These are phyloP conservation scores for Chaetomium sp. DNA, from an alignment of 2,329 filamentous ascomycete species.

Conservation along the genomic window DNA sequence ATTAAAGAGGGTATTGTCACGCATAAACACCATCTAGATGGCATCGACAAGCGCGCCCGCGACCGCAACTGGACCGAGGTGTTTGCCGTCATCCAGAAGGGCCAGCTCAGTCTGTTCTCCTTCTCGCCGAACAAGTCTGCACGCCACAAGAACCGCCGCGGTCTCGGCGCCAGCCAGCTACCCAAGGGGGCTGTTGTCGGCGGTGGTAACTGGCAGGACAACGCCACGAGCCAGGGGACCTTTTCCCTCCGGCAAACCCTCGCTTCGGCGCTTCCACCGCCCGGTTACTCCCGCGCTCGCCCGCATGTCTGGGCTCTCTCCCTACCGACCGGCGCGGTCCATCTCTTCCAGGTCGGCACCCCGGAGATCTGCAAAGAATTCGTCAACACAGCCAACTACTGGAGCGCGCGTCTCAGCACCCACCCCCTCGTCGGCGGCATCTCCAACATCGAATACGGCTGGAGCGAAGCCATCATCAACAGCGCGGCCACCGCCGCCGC, in stretches of 20 bases:
- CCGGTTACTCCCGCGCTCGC: constrained; percentile 84
- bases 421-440: constrained; percentile 89
- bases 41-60: constrained; percentile 83
- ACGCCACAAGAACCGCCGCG: constrained; percentile 56
- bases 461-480: constrained; percentile 78
- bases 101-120: constrained; percentile 88
- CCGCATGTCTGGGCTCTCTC: constrained; percentile 94
- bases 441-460: constrained; percentile 96
- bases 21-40: constrained; percentile 93
- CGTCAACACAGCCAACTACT: constrained; percentile 91
- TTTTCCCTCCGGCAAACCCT: constrained; percentile 89
- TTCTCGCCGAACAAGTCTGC: constrained; percentile 78
- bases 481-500: constrained; percentile 45
- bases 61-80: constrained; percentile 92
- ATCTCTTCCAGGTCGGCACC: constrained; percentile 97
- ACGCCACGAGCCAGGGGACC: constrained; percentile 79
- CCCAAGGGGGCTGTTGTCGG: constrained; percentile 65
- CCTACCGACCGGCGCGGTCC: constrained; percentile 85
- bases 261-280: constrained; percentile 79
- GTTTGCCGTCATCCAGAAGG: constrained; percentile 93
- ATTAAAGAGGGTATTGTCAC: constrained; percentile 93
- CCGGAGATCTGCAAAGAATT: constrained; percentile 93
- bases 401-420: constrained; percentile 89
- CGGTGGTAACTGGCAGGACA: constrained; percentile 97
- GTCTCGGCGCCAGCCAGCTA: constrained; percentile 28